Conservation (phyloP, 2,329 filamentous ascomycete genomes). For the Diatrype stigma region DNA sequence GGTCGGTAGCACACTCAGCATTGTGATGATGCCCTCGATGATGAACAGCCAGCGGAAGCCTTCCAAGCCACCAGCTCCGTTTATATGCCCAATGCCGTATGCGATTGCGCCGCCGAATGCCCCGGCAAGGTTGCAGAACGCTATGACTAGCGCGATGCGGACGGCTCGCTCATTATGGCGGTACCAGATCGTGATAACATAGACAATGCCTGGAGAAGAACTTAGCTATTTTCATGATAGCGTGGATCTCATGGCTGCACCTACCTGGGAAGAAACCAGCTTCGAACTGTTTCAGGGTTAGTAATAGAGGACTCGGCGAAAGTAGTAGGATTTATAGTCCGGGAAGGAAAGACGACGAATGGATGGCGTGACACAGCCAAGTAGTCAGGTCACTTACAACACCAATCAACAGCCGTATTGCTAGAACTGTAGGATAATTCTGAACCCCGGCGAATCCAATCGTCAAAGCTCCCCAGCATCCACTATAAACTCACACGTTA, state of each 20-base stretch:
- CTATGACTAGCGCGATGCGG: constrained; percentile 58
- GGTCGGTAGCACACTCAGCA: constrained; percentile 33
- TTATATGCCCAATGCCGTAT: constrained; percentile 53
- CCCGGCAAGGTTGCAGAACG: constrained; percentile 62
- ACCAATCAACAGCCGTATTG: constrained; percentile 42
- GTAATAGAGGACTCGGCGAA: no score
- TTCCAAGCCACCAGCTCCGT: constrained; percentile 42
- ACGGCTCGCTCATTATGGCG: constrained; percentile 16
- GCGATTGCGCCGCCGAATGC: constrained; percentile 59
- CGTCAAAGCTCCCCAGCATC: constrained; percentile 31
- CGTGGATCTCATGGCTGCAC: neutral
- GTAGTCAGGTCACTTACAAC: constrained; percentile 30
- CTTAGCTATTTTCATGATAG: constrained; percentile 41
- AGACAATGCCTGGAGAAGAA: constrained; percentile 14
- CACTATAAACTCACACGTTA: neutral
- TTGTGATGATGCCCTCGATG: constrained; percentile 54
- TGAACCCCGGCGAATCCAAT: constrained; percentile 18
- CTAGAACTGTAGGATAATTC: constrained; percentile 19
- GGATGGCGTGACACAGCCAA: neutral
- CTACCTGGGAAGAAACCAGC: constrained; percentile 52
- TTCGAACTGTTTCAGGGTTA: constrained; percentile 33
- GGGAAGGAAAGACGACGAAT: no score
- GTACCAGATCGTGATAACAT: constrained; percentile 23
- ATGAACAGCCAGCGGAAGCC: constrained; percentile 47
- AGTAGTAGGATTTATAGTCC: no score